Base-by-base conservation (phyloP, 2,329 filamentous ascomycete species). In the Rutstroemia sp. region DNA sequence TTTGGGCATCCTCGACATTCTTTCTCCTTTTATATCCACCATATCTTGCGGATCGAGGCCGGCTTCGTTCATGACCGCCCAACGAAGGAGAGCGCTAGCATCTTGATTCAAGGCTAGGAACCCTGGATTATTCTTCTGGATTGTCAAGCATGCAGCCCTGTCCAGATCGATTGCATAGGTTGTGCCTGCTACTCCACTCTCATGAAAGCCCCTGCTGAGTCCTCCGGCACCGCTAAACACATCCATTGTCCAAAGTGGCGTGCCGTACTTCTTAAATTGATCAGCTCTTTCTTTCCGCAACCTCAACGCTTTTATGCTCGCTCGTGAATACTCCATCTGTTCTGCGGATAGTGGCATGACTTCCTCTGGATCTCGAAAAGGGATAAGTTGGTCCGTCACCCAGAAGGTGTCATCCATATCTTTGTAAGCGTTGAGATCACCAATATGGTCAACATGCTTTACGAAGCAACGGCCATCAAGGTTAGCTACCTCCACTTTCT, bases 391-490 rank as follows among this genome's bases (percentile, higher is more conserved):
- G 5, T 58, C 46, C 12, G 54, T 6, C 1, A 62, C 54, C 58
- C 61, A 65, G 16, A 65, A 65, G 8, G 41, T 58, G 17, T 65
- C 57, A 4, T 56, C 12, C 4, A 57, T 14, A 19, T 61, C 59
- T 38, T 63, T 65, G 30, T 56, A 64, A 9, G 16, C 19, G 4
- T 61, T 27, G 1, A 65, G 25, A 46, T 65, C 51, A 1, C 54
- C 48, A 14, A 64, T 59, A 8, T 61, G 38, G 4, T 54, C 27
- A 4, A 41, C 21, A 25, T 61, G 63, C 30, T 25, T 45, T 2
- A 64, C 58, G 10, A 47, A 46, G 30, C 63, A 64, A 37, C 59
- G 61, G 0, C 62, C 63, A 37, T 64, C 59, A 2, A 65, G 19
- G 2, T 25, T 14, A 7, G 7, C 19, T 6, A 34, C 25, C 4